Conservation (phyloP, 2,329 filamentous ascomycete genomes). For the Stemphylium vesicarium region DNA sequence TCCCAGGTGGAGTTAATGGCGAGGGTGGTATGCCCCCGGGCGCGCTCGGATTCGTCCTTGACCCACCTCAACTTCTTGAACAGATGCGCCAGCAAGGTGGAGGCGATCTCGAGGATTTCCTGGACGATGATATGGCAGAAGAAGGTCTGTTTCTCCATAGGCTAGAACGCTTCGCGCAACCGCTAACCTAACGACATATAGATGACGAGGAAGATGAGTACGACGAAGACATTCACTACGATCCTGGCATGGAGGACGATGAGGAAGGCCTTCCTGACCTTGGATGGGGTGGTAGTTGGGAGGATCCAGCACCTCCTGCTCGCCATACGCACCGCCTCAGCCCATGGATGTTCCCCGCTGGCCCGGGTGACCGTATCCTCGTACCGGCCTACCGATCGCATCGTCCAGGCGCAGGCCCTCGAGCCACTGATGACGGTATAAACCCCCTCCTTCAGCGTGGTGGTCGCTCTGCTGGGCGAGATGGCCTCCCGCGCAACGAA, state of each 20-base stretch:
- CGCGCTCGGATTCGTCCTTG: slow-evolving; percentile 42
- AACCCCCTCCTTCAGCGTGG: slow-evolving; percentile 83
- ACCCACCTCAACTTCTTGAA: slow-evolving; percentile 48
- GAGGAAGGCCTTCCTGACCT: slow-evolving; percentile 51
- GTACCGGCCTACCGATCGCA: slow-evolving; percentile 59
- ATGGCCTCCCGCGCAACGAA: slow-evolving; percentile 41
- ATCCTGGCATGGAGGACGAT: slow-evolving; percentile 57
- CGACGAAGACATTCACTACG: slow-evolving; percentile 67
- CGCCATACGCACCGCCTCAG: slow-evolving; percentile 61
- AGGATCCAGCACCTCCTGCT: slow-evolving; percentile 50
- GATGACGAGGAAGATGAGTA: slow-evolving; percentile 74
- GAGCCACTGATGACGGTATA: slow-evolving; percentile 75
- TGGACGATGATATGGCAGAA: slow-evolving; percentile 65
- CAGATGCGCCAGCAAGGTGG: slow-evolving; percentile 50
- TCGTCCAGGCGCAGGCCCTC: slow-evolving; percentile 60
- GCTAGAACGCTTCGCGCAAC: slow-evolving; percentile 5
- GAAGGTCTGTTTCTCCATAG: slow-evolving; percentile 59
- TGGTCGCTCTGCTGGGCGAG: slow-evolving; percentile 42
- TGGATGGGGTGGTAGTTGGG: slow-evolving; percentile 62
- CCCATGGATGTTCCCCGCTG: slow-evolving; percentile 64
- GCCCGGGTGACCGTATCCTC: slow-evolving; percentile 54
- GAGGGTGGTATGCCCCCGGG: slow-evolving; percentile 60
- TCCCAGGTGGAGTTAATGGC: slow-evolving; percentile 54
- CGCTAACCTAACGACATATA: slow-evolving; percentile 53
- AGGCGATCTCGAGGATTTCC: slow-evolving; percentile 57